These are phyloP conservation scores for Daldinia bambusicola DNA, from an alignment of 495 filamentous ascomycete genomes.

Conservation along the genomic window DNA sequence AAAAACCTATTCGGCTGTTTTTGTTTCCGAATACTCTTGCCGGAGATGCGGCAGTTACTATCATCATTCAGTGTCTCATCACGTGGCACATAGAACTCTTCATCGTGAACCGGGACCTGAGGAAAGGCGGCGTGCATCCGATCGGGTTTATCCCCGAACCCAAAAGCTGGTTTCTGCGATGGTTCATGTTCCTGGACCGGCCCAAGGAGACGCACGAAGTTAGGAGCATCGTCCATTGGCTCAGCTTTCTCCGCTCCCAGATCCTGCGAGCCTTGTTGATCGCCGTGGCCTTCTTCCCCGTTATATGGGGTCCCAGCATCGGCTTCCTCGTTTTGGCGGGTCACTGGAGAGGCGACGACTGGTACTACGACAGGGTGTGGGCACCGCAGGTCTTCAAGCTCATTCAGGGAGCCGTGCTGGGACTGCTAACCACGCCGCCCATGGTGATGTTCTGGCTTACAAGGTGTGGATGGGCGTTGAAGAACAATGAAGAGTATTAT, in stretches of 20 bases:
- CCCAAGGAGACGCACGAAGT: conserved; percentile 36
- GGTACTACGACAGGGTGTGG: conserved; percentile 54
- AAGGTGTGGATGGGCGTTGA: conserved; percentile 55
- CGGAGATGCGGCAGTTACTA: conserved; percentile 52
- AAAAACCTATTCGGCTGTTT: conserved; percentile 51
- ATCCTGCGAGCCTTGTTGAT: conserved; percentile 44
- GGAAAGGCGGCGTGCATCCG: conserved; percentile 50
- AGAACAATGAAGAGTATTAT: conserved; percentile 44
- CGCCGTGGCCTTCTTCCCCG: conserved; percentile 43
- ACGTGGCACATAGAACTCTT: conserved; percentile 48
- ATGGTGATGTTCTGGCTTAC: conserved; percentile 56
- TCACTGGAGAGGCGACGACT: conserved; percentile 48
- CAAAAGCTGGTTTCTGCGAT: conserved; percentile 35
- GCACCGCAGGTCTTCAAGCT: conserved; percentile 57
- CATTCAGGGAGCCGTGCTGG: conserved; percentile 53
- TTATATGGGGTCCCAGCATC: conserved; percentile 54
- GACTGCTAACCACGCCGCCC: conserved; percentile 51
- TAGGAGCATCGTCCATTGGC: conserved; percentile 45
- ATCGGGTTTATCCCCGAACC: conserved; percentile 54
- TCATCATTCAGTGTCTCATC: conserved; percentile 46
- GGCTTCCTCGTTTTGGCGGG: conserved; percentile 54
- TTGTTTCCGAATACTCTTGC: conserved; percentile 57
- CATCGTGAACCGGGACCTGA: conserved; percentile 53
- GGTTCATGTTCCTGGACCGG: conserved; percentile 56
- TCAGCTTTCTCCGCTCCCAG: conserved; percentile 43